Percentiles rank a stretch among this genome's conserved stretches.
These are phyloP conservation scores for Pestalotiopsis sp. DNA, from an alignment of 2,329 filamentous ascomycete genomes.

Conservation along the genomic window DNA sequence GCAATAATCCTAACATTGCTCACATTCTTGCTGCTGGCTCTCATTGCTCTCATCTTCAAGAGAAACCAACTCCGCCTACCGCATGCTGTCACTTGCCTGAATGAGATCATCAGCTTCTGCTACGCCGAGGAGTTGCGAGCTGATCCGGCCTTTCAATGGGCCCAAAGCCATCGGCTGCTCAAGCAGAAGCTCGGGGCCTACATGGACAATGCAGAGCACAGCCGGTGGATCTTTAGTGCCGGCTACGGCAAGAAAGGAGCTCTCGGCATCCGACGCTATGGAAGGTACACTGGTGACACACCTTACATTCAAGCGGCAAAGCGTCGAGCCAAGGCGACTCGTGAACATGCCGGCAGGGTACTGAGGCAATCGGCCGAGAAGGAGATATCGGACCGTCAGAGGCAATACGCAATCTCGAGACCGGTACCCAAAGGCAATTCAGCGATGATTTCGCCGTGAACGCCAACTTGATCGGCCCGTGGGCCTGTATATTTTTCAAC, in stretches of 20 bases:
- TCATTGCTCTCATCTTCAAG: slow-evolving; percentile 63
- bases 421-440: slow-evolving; percentile 16
- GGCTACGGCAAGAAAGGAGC: slow-evolving; percentile 33
- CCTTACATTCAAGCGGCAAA: slow-evolving; percentile 18
- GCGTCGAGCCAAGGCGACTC: slow-evolving; percentile 22
- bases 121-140: slow-evolving; percentile 71
- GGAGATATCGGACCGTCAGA: background rate
- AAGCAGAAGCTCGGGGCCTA: slow-evolving; percentile 67
- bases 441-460: slow-evolving; percentile 14
- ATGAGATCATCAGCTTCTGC: slow-evolving; percentile 78
- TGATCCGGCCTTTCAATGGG: slow-evolving; percentile 73
- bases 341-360: slow-evolving; percentile 13
- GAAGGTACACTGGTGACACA: slow-evolving; percentile 29
- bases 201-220: slow-evolving; percentile 47
- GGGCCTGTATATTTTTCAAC: background rate
- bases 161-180: slow-evolving; percentile 69
- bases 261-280: slow-evolving; percentile 31
- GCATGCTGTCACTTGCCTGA: slow-evolving; percentile 71
- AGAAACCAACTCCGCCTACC: slow-evolving; percentile 68
- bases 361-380: background rate
- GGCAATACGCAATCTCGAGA: slow-evolving; percentile 11
- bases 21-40: slow-evolving; percentile 67
- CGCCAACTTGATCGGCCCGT: background rate
- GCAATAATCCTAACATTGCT: slow-evolving; percentile 74
- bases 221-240: slow-evolving; percentile 54